phyloP scores from a whole-genome alignment of 805 yeast genomes.

The Monosporozyma aerobia region DNA sequence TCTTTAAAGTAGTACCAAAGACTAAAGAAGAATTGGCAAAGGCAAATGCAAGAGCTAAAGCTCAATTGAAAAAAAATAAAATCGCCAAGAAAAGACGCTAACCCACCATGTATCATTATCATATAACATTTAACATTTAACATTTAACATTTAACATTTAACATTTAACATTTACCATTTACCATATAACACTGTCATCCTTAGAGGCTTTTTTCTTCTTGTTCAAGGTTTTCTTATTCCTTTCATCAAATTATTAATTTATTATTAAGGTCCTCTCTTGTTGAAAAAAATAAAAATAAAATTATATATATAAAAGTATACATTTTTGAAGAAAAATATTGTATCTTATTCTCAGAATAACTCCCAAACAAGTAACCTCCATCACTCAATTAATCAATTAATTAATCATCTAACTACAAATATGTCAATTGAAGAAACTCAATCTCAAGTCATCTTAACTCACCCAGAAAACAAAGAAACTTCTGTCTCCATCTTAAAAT shows the following conservation, averaged over 20 bases:
- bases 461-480: conserved; percentile 46
- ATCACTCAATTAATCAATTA: too few relatives aligned
- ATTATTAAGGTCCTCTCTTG: too few relatives aligned
- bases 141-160: not conserved
- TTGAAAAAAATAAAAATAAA: too few relatives aligned
- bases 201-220: too few relatives aligned
- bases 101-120: not conserved
- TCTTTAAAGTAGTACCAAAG: conserved; percentile 60
- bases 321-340: too few relatives aligned
- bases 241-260: too few relatives aligned
- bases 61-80: conserved; percentile 20
- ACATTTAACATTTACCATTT: not conserved
- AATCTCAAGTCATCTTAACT: conserved; percentile 49
- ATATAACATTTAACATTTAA: not conserved
- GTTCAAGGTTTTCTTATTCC: too few relatives aligned
- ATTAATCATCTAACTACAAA: not conserved
- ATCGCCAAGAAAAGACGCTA: conserved; percentile 17
- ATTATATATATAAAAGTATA: too few relatives aligned
- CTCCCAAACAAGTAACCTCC: too few relatives aligned
- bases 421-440: conserved; percentile 64
- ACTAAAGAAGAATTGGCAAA: conserved; percentile 37
- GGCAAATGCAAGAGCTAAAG: conserved; percentile 27
- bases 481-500: conserved; percentile 59
- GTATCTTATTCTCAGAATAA: too few relatives aligned
- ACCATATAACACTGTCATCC: not conserved